Conservation (phyloP, 805 yeast genomes). For the Yarrowia divulgata region DNA sequence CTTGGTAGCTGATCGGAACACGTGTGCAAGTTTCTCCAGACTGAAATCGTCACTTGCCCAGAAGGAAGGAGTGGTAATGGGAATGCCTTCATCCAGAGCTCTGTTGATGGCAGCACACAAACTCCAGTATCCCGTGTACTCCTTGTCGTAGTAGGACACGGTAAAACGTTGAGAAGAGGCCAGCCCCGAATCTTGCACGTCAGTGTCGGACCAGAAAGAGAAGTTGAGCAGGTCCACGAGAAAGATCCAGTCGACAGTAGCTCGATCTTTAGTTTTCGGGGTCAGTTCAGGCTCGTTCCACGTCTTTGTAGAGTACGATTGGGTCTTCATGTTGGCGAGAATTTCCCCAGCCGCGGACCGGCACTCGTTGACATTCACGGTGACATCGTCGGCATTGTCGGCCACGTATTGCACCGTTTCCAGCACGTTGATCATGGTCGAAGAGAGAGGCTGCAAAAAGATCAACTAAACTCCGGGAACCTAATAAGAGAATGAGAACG, state of each 20-base stretch:
- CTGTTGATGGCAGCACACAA: slow-evolving; percentile 54
- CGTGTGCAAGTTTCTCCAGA: slow-evolving; percentile 44
- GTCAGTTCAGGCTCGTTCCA: slow-evolving; percentile 53
- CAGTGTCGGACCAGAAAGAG: slow-evolving; percentile 55
- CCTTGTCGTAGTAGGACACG: slow-evolving; percentile 49
- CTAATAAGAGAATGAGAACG: too few relatives aligned
- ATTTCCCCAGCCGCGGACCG: slow-evolving; percentile 48
- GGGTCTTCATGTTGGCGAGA: slow-evolving; percentile 45
- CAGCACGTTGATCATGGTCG: slow-evolving; percentile 41
- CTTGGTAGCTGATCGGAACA: slow-evolving; percentile 50
- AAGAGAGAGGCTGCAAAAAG: background rate
- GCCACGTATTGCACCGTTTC: slow-evolving; percentile 48
- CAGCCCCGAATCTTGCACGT: slow-evolving; percentile 48
- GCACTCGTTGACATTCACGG: slow-evolving; percentile 47
- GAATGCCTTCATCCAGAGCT: slow-evolving; percentile 53
- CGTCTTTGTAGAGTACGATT: slow-evolving; percentile 49
- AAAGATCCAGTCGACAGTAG: slow-evolving; percentile 53
- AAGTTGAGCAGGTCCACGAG: slow-evolving; percentile 55
- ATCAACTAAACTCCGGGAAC: background rate
- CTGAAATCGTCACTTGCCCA: slow-evolving; percentile 50
- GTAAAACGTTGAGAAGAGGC: slow-evolving; percentile 49
- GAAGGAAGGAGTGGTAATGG: slow-evolving; percentile 51
- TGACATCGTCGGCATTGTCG: slow-evolving; percentile 47
- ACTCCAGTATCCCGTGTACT: slow-evolving; percentile 57
- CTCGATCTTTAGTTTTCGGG: slow-evolving; percentile 44